These are phyloP conservation scores for Gyrodon lividus DNA, from an alignment of 768 basidiomycete species.

Conservation along the genomic window DNA sequence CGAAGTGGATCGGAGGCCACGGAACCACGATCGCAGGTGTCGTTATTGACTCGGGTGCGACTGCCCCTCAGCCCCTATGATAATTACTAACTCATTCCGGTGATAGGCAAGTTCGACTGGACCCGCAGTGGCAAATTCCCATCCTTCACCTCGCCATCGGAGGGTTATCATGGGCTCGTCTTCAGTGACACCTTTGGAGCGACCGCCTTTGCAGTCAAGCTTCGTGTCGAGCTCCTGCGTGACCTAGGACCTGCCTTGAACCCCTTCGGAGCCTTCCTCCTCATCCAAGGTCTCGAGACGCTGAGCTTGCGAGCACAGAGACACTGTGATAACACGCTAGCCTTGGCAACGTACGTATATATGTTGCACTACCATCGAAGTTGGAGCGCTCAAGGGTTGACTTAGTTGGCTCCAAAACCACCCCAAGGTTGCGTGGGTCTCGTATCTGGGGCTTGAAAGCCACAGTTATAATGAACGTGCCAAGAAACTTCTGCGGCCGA, in stretches of 20 bases:
- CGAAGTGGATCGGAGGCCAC: slow-evolving; percentile 68
- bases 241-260: slow-evolving; percentile 54
- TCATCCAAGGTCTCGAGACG: slow-evolving; percentile 62
- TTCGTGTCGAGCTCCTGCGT: slow-evolving; percentile 51
- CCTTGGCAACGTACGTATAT: slow-evolving; percentile 41
- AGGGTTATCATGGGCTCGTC: slow-evolving; percentile 54
- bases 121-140: slow-evolving; percentile 52
- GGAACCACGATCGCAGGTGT: slow-evolving; percentile 70
- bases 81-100: neutral
- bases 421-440: slow-evolving; percentile 71
- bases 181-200: slow-evolving; percentile 52
- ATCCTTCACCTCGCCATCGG: slow-evolving; percentile 52
- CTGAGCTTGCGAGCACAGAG: slow-evolving; percentile 58
- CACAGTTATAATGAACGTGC: slow-evolving; percentile 66
- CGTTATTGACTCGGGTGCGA: slow-evolving; percentile 54
- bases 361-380: too few species aligned
- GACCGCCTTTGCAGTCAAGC: slow-evolving; percentile 49
- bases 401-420: slow-evolving; percentile 57
- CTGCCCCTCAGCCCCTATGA: slow-evolving; percentile 1
- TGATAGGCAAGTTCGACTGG: slow-evolving; percentile 58
- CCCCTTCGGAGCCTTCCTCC: slow-evolving; percentile 58
- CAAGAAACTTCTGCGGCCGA: slow-evolving; percentile 48
- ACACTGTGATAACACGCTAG: slow-evolving; percentile 56
- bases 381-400: too few species aligned
- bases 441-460: slow-evolving; percentile 65